phyloP scores from a whole-genome alignment of 441 rosid genomes.

The Omphalea diandra region DNA sequence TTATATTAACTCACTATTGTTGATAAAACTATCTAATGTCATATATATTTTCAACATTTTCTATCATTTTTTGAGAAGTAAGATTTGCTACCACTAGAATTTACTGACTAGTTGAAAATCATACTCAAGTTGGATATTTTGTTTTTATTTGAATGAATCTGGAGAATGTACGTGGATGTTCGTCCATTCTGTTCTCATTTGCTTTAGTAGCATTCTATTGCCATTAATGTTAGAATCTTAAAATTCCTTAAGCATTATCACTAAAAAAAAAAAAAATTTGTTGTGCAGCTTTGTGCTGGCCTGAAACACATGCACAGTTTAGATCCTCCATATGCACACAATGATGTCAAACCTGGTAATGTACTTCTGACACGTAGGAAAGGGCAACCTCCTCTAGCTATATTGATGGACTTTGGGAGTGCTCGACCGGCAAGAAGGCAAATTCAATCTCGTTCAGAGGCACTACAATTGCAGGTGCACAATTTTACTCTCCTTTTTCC shows the following conservation, averaged over 20 bases:
- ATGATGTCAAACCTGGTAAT: constrained; percentile 99
- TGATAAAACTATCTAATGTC: not conserved
- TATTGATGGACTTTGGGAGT: constrained; percentile 99
- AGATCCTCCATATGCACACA: constrained; percentile 97
- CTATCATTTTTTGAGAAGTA: no score
- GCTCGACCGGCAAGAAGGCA: constrained; percentile 83
- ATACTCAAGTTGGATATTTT: constrained; percentile 3
- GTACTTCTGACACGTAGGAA: constrained; percentile 83
- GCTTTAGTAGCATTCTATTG: not conserved
- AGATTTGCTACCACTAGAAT: not conserved
- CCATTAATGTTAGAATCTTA: not conserved
- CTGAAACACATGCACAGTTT: constrained; percentile 91
- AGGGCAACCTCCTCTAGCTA: constrained; percentile 82
- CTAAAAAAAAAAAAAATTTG: constrained; percentile 25
- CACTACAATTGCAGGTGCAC: constrained; percentile 85
- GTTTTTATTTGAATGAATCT: not conserved
- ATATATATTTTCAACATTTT: not conserved
- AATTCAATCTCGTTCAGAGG: constrained; percentile 90
- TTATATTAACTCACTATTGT: not conserved
- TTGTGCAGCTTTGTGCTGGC: constrained; percentile 90
- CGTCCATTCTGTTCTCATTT: not conserved
- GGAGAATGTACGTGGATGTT: constrained; percentile 6
- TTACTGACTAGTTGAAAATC: not conserved
- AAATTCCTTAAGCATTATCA: not conserved
- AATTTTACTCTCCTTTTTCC: not conserved